Evolutionary conservation across 495 filamentous ascomycete species (phyloP).

Genomic region (Chaetomium fimeti): DNA sequence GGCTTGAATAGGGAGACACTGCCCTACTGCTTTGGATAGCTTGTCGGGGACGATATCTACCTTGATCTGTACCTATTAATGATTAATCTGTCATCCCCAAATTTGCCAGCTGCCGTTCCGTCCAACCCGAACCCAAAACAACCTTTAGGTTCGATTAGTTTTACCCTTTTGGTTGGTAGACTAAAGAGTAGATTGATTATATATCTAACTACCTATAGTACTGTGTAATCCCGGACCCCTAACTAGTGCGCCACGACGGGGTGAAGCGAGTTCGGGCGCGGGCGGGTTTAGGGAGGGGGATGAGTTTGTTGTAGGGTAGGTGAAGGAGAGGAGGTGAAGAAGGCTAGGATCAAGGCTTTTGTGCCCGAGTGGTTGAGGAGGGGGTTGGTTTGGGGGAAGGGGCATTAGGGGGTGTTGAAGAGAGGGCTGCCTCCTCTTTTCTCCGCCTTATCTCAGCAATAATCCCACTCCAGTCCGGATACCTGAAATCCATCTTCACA

Average conservation of each 20-base stretch:
- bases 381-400: constrained; percentile 28
- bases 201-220: too few species aligned
- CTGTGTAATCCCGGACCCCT: too few species aligned
- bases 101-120: too few species aligned
- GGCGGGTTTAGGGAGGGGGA: constrained; percentile 43
- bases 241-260: constrained; percentile 68
- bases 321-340: constrained; percentile 32
- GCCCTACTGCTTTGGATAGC: too few species aligned
- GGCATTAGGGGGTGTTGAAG: constrained; percentile 8
- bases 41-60: too few species aligned
- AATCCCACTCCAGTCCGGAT: constrained; percentile 8
- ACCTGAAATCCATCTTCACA: constrained; percentile 14
- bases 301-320: constrained; percentile 43
- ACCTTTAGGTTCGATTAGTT: too few species aligned
- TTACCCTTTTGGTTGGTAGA: too few species aligned
- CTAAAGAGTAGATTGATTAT: too few species aligned
- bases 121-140: too few species aligned
- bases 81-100: too few species aligned
- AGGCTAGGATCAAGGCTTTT: constrained; percentile 76
- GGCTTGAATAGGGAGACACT: too few species aligned
- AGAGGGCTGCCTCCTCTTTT: constrained; percentile 14
- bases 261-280: constrained; percentile 53
- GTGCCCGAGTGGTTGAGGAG: constrained; percentile 72
- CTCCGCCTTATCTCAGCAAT: constrained; percentile 10
- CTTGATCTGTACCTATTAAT: too few species aligned